Percentiles rank a stretch among this genome's conserved stretches.
Conservation (phyloP, 257 asterid species). For the Solanum gandarillasii region DNA sequence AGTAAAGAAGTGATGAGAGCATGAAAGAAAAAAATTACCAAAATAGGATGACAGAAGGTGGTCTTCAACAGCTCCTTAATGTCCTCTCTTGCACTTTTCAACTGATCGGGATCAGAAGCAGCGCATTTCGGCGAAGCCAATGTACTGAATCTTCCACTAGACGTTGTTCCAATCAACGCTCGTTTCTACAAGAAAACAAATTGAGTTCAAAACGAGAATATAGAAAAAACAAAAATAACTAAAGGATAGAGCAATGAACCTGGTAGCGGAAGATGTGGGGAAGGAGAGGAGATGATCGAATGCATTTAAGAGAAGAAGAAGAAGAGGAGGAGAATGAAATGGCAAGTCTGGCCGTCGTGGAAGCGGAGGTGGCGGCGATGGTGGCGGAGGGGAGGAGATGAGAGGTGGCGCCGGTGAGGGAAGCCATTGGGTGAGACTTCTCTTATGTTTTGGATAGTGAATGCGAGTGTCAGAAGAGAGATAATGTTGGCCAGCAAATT, state of each 20-base stretch:
- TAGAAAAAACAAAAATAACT: not conserved
- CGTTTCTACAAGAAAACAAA: constrained; percentile 23
- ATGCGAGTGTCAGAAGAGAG: not conserved
- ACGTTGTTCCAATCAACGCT: constrained; percentile 14
- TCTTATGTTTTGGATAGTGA: not conserved
- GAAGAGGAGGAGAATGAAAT: not conserved
- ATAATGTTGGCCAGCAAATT: not conserved
- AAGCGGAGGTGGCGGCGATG: constrained; percentile 10
- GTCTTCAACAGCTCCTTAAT: constrained; percentile 59
- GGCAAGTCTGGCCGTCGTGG: constrained; percentile 5
- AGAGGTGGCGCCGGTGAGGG: constrained; percentile 41
- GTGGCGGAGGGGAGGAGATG: constrained; percentile 35
- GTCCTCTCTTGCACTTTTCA: constrained; percentile 87
- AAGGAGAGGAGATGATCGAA: constrained; percentile 48
- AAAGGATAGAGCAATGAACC: constrained; percentile 15
- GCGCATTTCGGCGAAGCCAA: constrained; percentile 59
- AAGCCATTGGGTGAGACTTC: constrained; percentile 21
- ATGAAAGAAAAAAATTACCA: not conserved
- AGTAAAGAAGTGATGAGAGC: not conserved
- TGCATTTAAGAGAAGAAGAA: constrained; percentile 26
- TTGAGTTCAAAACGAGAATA: not conserved
- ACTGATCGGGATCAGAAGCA: constrained; percentile 63
- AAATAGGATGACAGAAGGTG: constrained; percentile 68
- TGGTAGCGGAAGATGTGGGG: constrained; percentile 40
- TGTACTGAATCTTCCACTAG: constrained; percentile 42